Evolutionary conservation across 2,329 filamentous ascomycete genomes (phyloP), one percentile per base, ranked within the genome.

Genomic region (Paecilomyces variotii): DNA sequence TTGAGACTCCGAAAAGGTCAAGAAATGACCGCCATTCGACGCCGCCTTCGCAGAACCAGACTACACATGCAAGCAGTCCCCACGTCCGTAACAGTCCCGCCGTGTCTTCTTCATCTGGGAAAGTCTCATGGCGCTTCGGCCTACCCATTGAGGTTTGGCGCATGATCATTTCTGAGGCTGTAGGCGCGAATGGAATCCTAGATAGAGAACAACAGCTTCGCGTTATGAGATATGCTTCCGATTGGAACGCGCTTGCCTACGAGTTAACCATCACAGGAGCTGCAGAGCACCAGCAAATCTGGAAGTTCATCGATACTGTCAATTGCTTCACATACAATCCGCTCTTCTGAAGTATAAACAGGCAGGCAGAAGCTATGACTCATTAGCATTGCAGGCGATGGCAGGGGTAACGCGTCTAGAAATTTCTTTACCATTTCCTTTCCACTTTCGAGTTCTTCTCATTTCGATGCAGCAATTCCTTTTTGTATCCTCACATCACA

Each of bases 281-380:
- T 2, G 65, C 67, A 6, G 57, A 67, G 34, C 61, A 70, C 55
- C 69, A 73, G 60, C 71, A 73, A 34, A 67, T 73, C 35, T 72
- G 70, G 70, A 72, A 71, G 50, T 68, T 72, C 35, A 61, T 74
- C 30, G 69, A 70, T 26, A 68, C 65, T 12, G 67, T 72, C 24
- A 61, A 63, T 9, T 73, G 71, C 55, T 69, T 74, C 55, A 66
- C 60, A 11, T 74, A 74, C 57, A 64, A 60, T 34, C 56, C 62
- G 30, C 39, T 58, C 54, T 64, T 54, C 32, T 62, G 54, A 59
- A 49, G 39, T n/a, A 34, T 19, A 14, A 6, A 6, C n/a, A 45
- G 39, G 3, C 39, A 45, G 1, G 6, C n/a, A 7, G n/a, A 39
- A 19, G 30, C 30, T 45, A 45, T 5, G 39, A 45, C 9, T 4